A percentile compares a stretch with the other conserved stretches of the same genome.
These are phyloP conservation scores for Hanseniaspora nectarophila DNA, from an alignment of 805 yeast genomes.

Conservation along the genomic window DNA sequence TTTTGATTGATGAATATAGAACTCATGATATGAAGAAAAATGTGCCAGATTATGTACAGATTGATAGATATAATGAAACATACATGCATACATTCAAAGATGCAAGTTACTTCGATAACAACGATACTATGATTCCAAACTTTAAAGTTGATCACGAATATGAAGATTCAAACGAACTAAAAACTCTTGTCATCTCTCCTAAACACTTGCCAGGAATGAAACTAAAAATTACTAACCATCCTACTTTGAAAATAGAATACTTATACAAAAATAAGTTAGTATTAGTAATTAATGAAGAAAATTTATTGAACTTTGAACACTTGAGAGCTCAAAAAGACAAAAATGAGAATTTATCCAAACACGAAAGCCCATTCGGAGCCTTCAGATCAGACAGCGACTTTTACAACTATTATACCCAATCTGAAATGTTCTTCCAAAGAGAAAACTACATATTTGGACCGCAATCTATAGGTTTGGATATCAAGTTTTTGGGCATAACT, in stretches of 20 bases:
- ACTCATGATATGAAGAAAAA: conserved; percentile 20
- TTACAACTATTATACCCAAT: conserved; percentile 27
- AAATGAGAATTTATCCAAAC: conserved; percentile 35
- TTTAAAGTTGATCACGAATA: neutral
- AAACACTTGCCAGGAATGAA: conserved; percentile 33
- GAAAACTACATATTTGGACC: conserved; percentile 77
- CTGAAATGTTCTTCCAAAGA: conserved; percentile 32
- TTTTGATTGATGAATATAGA: conserved; percentile 54
- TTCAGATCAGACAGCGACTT: conserved; percentile 52
- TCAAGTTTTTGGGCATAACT: conserved; percentile 44
- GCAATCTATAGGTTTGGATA: conserved; percentile 75
- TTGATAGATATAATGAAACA: conserved; percentile 50
- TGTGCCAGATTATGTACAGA: conserved; percentile 26
- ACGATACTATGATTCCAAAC: neutral
- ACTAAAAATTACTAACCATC: conserved; percentile 32
- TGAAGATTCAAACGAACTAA: neutral
- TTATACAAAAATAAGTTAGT: conserved; percentile 36
- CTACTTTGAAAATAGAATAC: conserved; percentile 44
- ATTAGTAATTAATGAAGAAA: conserved; percentile 53
- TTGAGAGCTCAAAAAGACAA: conserved; percentile 41
- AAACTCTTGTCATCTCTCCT: conserved; percentile 23
- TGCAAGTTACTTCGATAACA: conserved; percentile 17
- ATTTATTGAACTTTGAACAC: conserved; percentile 75
- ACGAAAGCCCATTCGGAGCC: conserved; percentile 54
- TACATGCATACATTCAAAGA: conserved; percentile 44